A percentile compares a stretch with the other conserved stretches of the same genome.
Evolutionary conservation across 2,329 filamentous ascomycete genomes (phyloP).

Genomic region (Epichloe aotearoae): DNA sequence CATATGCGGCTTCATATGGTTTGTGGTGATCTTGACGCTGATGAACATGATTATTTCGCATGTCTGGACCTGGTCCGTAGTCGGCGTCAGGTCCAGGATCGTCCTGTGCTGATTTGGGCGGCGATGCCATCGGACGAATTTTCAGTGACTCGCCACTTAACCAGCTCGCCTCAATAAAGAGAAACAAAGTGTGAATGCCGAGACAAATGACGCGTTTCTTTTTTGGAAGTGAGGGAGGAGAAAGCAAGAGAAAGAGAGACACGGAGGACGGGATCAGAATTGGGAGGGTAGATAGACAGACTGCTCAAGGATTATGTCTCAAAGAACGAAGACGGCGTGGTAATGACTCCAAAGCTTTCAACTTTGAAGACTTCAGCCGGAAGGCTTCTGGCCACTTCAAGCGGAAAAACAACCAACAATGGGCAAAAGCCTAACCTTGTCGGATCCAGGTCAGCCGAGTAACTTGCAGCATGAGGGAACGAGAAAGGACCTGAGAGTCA

Average conservation of each 20-base stretch:
- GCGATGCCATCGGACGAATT: slow-evolving; percentile 3
- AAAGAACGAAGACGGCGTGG: not conserved
- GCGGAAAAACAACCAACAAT: not conserved
- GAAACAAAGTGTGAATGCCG: not conserved
- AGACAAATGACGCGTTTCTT: not conserved
- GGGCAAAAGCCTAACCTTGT: not conserved
- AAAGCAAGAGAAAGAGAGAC: not conserved
- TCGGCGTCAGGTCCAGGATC: not conserved
- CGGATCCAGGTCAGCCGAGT: not conserved
- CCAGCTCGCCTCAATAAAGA: not conserved
- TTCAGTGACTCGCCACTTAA: not conserved
- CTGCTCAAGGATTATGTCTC: not conserved
- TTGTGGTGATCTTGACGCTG: not conserved
- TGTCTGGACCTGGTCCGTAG: not conserved
- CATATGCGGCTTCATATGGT: not conserved
- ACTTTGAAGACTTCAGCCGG: not conserved
- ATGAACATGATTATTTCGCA: not conserved
- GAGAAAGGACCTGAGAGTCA: not conserved
- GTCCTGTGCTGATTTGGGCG: slow-evolving; percentile 2
- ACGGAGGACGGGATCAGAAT: not conserved
- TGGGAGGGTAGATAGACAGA: not conserved
- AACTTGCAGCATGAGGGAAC: not conserved
- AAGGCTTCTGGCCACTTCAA: not conserved
- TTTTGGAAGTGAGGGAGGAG: not conserved
- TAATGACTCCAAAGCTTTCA: not conserved